Percentiles rank a stretch among this genome's conserved stretches.
Evolutionary conservation across 192 early-diverging fungal species (phyloP).

Genomic region (Podila verticillata): DNA sequence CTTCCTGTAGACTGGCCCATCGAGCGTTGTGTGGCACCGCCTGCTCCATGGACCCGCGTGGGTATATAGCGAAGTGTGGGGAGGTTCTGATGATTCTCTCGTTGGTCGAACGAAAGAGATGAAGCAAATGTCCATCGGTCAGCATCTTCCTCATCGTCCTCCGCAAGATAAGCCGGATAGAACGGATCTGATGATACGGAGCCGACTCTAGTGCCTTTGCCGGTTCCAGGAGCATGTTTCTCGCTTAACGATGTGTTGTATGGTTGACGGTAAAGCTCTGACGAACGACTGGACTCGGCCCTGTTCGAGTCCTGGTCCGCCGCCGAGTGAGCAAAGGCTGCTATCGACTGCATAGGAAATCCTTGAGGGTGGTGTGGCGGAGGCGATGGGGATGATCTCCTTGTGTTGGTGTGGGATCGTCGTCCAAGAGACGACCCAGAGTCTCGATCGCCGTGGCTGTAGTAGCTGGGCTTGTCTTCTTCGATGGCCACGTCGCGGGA

Average conservation of each 20-base stretch:
- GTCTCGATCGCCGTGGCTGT: conserved; percentile 6
- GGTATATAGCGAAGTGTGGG: conserved; percentile 51
- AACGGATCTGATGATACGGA: conserved; percentile 42
- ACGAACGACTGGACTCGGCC: conserved; percentile 33
- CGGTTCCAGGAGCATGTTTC: conserved; percentile 8
- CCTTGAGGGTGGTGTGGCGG: conserved; percentile 4
- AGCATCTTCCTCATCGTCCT: conserved; percentile 52
- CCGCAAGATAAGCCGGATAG: conserved; percentile 46
- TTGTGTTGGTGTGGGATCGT: background rate
- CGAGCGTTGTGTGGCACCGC: conserved; percentile 20
- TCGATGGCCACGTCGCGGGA: conserved; percentile 22
- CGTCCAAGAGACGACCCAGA: conserved; percentile 26
- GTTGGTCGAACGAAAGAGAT: conserved; percentile 45
- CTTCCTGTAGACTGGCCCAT: conserved; percentile 41
- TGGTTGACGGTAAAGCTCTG: conserved; percentile 7
- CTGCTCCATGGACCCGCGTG: conserved; percentile 31
- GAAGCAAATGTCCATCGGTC: conserved; percentile 56
- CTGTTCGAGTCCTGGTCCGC: conserved; percentile 9
- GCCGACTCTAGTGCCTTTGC: conserved; percentile 10
- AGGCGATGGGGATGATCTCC: conserved; percentile 5
- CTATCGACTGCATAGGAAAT: conserved; percentile 38
- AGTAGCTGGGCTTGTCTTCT: conserved; percentile 21
- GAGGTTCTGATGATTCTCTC: conserved; percentile 29
- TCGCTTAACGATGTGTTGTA: background rate
- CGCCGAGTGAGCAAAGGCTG: background rate